phyloP scores from a whole-genome alignment of 2,329 filamentous ascomycete species.

The Amauroascus niger region DNA sequence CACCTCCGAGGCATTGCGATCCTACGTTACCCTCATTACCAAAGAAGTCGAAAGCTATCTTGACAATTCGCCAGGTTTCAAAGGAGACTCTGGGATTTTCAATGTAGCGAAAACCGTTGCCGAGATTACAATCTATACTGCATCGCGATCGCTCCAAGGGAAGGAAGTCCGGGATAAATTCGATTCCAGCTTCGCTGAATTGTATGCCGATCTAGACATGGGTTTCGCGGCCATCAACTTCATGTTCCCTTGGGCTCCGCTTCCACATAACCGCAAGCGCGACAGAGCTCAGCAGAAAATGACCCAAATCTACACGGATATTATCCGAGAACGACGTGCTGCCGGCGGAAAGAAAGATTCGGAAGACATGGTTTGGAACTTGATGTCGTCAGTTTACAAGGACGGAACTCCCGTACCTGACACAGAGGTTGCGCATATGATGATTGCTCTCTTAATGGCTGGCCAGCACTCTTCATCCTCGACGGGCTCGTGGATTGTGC shows the following conservation, averaged over 20 bases:
- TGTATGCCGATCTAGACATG: conserved; percentile 85
- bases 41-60: conserved; percentile 65
- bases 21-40: conserved; percentile 70
- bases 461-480: conserved; percentile 84
- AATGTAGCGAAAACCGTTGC: conserved; percentile 68
- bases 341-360: conserved; percentile 44
- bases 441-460: conserved; percentile 88
- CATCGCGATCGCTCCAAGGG: conserved; percentile 75
- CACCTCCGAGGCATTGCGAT: conserved; percentile 51
- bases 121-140: conserved; percentile 83
- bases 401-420: conserved; percentile 69
- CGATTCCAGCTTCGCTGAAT: conserved; percentile 65
- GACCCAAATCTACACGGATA: conserved; percentile 70
- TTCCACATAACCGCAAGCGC: conserved; percentile 77
- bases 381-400: conserved; percentile 81
- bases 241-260: conserved; percentile 75
- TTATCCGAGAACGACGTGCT: conserved; percentile 62
- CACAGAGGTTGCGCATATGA: conserved; percentile 79
- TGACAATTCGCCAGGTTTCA: conserved; percentile 56
- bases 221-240: conserved; percentile 86
- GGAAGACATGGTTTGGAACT: conserved; percentile 78
- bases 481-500: conserved; percentile 73
- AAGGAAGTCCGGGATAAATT: conserved; percentile 72
- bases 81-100: conserved; percentile 57
- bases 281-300: conserved; percentile 73